Evolutionary conservation across 2,329 filamentous ascomycete species (phyloP), one percentile per base, ranked within the genome.

Genomic region (Pestalotiopsis sp.): DNA sequence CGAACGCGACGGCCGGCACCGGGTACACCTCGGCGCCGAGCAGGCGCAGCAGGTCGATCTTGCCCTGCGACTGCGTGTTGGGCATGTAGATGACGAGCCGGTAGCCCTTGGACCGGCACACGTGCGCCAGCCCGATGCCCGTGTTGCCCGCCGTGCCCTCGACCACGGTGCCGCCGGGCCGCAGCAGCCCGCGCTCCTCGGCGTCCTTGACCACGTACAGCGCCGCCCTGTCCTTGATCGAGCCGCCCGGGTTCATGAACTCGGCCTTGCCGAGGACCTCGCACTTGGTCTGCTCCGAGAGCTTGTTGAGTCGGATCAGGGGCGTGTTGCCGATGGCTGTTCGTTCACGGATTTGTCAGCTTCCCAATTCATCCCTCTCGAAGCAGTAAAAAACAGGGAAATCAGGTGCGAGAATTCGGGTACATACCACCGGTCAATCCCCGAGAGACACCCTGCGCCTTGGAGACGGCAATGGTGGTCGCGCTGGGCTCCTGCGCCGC

Each of bases 21-120:
- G 96, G 95, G 83, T 97, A 93, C 41, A 99, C 96, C 81, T 98
- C 95, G 31, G 96, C 96, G 72, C 96, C 96, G 11, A 99, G 88
- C 45, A 98, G 86, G 9, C 95, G 89, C 72, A 99, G 85, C 66
- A 99, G 87, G 80, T 98, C 96, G 78, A 99, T 93, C 86, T 99
- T 99, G 79, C 95, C 96, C 83, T 97, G 95, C 23, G 95, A 97
- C 84, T 98, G 96, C 63, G 95, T 98, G 86, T 99, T 93, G 76
- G 96, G 96, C 96, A 99, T 98, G 89, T 98, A 99, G 79, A 99
- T 99, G 78, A 98, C 95, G 65, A 97, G 90, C 79, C 92, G 92
- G 87, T 99, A 98, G 56, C 95, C 96, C 76, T 92, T 92, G 49
- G 92, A 93, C 70, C 95, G 90, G 84, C 96, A 98, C 68, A 99